Percentiles rank a stretch among this genome's conserved stretches.
Evolutionary conservation across 257 asterid genomes (phyloP).

Genomic region (Datura wrightii): DNA sequence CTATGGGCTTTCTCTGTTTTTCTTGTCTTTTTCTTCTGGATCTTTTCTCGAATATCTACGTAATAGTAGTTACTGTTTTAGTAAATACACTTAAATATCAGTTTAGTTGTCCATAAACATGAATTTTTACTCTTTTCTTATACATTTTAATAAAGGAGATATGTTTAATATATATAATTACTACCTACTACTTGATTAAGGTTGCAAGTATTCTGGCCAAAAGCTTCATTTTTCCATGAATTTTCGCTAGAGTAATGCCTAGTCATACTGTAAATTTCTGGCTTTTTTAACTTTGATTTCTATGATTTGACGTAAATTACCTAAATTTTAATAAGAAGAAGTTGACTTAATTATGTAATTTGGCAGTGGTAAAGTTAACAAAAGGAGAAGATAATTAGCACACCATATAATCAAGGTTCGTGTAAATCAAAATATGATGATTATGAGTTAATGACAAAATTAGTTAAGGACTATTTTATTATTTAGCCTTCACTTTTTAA

Average conservation of each 20-base stretch:
- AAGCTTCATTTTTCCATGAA: neutral
- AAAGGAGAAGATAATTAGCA: neutral
- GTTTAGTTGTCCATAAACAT: constrained; percentile 7
- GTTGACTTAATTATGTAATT: neutral
- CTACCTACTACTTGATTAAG: neutral
- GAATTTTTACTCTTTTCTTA: neutral
- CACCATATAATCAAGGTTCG: neutral
- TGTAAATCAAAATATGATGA: neutral
- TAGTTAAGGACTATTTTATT: neutral
- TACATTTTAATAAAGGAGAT: neutral
- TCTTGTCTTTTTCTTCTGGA: neutral
- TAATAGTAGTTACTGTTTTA: neutral
- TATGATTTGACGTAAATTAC: neutral
- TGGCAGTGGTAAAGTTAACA: neutral
- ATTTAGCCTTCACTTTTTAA: neutral
- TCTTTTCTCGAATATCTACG: neutral
- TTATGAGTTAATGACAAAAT: neutral
- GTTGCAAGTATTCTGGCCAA: neutral
- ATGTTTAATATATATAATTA: neutral
- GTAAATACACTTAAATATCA: neutral
- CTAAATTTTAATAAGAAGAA: neutral
- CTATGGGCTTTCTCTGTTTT: neutral
- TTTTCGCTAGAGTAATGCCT: neutral
- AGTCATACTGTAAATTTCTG: neutral
- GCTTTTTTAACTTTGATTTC: neutral